These are phyloP conservation scores for Boletellus deceptivus DNA, from an alignment of 1,284 basidiomycete species.

Conservation along the genomic window DNA sequence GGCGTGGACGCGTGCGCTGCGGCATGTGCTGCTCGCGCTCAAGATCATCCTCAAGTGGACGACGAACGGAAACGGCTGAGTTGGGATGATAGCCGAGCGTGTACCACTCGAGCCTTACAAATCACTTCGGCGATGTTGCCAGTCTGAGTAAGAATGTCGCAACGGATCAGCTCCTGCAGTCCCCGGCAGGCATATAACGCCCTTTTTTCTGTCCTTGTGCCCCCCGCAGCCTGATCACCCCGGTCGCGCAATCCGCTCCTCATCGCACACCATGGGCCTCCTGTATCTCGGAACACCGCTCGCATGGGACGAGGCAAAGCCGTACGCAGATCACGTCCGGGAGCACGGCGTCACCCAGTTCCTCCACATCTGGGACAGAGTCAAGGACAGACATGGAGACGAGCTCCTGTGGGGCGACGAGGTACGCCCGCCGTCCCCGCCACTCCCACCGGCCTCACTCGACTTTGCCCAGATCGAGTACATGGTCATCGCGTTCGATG, in stretches of 20 bases:
- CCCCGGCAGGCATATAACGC: neutral
- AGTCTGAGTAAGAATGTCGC: conserved; percentile 21
- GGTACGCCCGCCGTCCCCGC: conserved; percentile 44
- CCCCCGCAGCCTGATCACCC: too few species aligned
- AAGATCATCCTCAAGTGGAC: conserved; percentile 86
- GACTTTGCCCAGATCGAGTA: conserved; percentile 80
- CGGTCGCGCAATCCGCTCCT: conserved; percentile 13
- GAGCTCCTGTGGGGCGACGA: conserved; percentile 99
- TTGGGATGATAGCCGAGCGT: neutral
- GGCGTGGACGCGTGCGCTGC: conserved; percentile 90
- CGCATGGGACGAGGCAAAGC: conserved; percentile 87
- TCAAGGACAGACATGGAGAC: conserved; percentile 92
- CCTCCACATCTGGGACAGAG: conserved; percentile 85
- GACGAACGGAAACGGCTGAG: conserved; percentile 48
- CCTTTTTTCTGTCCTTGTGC: neutral
- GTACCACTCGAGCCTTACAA: conserved; percentile 19
- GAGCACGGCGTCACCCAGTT: conserved; percentile 96
- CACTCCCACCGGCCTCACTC: conserved; percentile 1
- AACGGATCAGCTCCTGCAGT: neutral
- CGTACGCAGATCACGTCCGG: conserved; percentile 88
- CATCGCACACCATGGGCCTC: conserved; percentile 73
- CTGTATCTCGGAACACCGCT: conserved; percentile 94
- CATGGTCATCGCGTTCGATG: conserved; percentile 89
- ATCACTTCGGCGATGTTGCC: conserved; percentile 6
- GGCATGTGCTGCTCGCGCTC: conserved; percentile 86